These are phyloP conservation scores for Pythium coloratum DNA, from an alignment of 352 stramenopile genomes.

Conservation along the genomic window DNA sequence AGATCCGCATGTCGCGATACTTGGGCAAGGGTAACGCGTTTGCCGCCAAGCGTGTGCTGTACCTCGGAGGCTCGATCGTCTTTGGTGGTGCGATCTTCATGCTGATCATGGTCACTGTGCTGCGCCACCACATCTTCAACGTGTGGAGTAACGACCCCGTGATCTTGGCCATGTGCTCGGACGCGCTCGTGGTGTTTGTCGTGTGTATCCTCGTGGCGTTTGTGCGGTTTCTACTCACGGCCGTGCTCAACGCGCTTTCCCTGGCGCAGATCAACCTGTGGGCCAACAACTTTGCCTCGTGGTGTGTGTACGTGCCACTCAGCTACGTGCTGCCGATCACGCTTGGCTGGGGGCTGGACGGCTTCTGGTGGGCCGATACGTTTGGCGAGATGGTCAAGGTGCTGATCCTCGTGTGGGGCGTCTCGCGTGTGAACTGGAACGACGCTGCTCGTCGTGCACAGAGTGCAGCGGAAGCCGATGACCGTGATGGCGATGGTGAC, in stretches of 20 bases:
- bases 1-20: constrained; percentile 58
- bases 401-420: constrained; percentile 43
- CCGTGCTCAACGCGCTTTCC: constrained; percentile 46
- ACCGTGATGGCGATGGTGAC: constrained; percentile 20
- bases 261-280: constrained; percentile 47
- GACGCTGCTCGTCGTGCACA: constrained; percentile 37
- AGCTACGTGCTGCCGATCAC: constrained; percentile 52
- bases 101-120: constrained; percentile 34
- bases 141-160: constrained; percentile 47
- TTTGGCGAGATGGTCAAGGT: constrained; percentile 50
- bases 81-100: constrained; percentile 36
- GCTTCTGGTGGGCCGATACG: constrained; percentile 54
- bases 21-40: constrained; percentile 43
- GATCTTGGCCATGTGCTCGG: constrained; percentile 46
- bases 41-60: constrained; percentile 45
- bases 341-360: constrained; percentile 42
- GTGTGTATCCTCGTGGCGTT: constrained; percentile 55
- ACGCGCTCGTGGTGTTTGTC: constrained; percentile 44
- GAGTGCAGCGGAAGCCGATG: constrained; percentile 34
- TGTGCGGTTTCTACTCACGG: constrained; percentile 46
- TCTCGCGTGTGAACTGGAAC: constrained; percentile 49
- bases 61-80: constrained; percentile 40
- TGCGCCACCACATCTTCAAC: constrained; percentile 42
- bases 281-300: constrained; percentile 56
- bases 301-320: constrained; percentile 46